phyloP scores from a whole-genome alignment of 2,329 filamentous ascomycete genomes.

The Venturia nashicola region DNA sequence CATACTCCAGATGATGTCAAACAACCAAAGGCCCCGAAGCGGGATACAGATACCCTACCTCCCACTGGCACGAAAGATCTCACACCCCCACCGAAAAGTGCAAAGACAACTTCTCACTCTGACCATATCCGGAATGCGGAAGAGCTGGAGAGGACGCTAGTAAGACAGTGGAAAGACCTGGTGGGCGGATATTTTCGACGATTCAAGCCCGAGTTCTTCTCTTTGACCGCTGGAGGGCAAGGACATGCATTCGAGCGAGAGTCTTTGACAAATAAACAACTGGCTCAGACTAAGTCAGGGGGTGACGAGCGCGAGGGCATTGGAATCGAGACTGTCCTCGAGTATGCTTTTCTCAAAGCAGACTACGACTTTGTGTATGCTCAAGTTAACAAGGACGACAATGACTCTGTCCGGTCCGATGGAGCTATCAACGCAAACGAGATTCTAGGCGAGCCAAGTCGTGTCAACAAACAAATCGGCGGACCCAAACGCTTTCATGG shows the following conservation, averaged over 20 bases:
- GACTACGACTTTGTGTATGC: conserved; percentile 90
- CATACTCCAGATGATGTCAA: conserved; percentile 12
- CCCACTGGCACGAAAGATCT: conserved; percentile 10
- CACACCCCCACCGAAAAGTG: conserved; percentile 5
- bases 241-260: conserved; percentile 23
- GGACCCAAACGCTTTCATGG: conserved; percentile 74
- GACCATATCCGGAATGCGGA: conserved; percentile 48
- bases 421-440: conserved; percentile 75
- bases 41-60: conserved; percentile 14
- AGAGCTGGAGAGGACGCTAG: conserved; percentile 56
- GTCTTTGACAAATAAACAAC: conserved; percentile 16
- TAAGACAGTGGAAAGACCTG: conserved; percentile 66
- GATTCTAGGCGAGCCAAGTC: conserved; percentile 55
- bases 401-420: conserved; percentile 60
- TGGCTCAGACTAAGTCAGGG: conserved; percentile 15
- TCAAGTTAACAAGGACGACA: conserved; percentile 69
- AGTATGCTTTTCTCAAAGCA: conserved; percentile 85
- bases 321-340: conserved; percentile 65
- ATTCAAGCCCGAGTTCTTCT: conserved; percentile 74
- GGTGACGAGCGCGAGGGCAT: conserved; percentile 30
- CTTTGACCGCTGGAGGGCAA: conserved; percentile 27
- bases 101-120: conserved; percentile 21
- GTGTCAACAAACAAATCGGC: conserved; percentile 46
- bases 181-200: conserved; percentile 91
- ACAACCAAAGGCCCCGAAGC: conserved; percentile 21